Percentiles rank a stretch among this genome's conserved stretches.
These are phyloP conservation scores for Luzula sylvatica DNA, from an alignment of 176 grass and related monocot genomes.

Conservation along the genomic window DNA sequence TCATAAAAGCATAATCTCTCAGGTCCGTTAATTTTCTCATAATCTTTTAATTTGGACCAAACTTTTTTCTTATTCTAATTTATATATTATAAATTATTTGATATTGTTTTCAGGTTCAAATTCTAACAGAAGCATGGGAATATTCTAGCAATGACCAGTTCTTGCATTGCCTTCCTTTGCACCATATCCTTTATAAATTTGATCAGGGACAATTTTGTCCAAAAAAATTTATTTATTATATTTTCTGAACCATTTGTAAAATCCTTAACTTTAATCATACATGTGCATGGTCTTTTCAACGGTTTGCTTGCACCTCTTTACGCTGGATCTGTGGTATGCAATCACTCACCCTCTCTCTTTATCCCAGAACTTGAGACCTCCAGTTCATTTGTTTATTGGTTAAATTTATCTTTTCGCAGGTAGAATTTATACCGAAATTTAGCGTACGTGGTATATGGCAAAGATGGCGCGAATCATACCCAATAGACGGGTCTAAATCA, in stretches of 20 bases:
- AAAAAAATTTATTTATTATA: background rate
- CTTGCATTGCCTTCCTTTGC: constrained; percentile 85
- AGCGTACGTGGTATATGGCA: constrained; percentile 91
- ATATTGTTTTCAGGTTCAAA: constrained; percentile 66
- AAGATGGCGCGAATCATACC: constrained; percentile 87
- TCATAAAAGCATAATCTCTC: constrained; percentile 64
- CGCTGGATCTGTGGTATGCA: constrained; percentile 78
- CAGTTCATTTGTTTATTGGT: constrained; percentile 16
- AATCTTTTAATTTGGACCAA: constrained; percentile 5
- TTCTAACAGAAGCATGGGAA: constrained; percentile 80
- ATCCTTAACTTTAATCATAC: constrained; percentile 82
- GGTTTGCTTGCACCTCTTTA: constrained; percentile 87
- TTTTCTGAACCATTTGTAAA: constrained; percentile 9
- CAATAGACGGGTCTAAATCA: constrained; percentile 33
- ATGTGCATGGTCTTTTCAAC: constrained; percentile 99
- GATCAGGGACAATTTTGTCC: no score
- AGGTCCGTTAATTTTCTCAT: constrained; percentile 33
- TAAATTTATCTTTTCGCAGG: constrained; percentile 35
- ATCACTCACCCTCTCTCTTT: constrained; percentile 6
- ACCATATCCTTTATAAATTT: constrained; percentile 75
- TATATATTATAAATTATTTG: constrained; percentile 5
- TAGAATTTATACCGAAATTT: constrained; percentile 95
- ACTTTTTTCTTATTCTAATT: constrained; percentile 13
- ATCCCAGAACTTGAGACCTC: constrained; percentile 9
- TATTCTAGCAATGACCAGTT: constrained; percentile 64